Base-by-base conservation (phyloP, 176 grass and related monocot species). In the Aegilops speltoides region DNA sequence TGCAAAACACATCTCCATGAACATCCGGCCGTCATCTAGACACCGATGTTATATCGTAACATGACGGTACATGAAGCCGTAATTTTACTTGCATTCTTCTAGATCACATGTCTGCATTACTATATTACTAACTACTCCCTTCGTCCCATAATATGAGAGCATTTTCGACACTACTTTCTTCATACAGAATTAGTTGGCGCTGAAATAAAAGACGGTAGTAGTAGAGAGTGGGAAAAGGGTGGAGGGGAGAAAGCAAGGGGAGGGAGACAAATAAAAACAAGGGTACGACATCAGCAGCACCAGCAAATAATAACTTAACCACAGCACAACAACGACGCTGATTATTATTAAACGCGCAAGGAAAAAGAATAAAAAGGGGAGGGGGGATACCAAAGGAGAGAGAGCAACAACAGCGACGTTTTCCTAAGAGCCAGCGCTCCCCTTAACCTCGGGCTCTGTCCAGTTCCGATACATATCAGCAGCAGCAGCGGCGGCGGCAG, bases 371-470 rank as follows among this genome's bases (percentile, higher is more conserved):
- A 83, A 80, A 91, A 73, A 87, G 10, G 31, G 73, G 25, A 71
- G 67, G 89, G 73, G 16, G 66, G 82, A 80, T 89, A 88, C 90
- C 93, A 87, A 89, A 88, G 89, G 72, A 82, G 82, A 38, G 83
- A 54, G 82, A 79, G 87, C 41, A 3, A 52, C 48, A 86, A 92
- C 84, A 95, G 88, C 93, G 90, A 93, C 92, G 79, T 92, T 89
- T 89, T 98, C 82, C 80, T 88, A 57, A 25, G 2, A 22, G 16
- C 76, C 40, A 61, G 71, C 41, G 24, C 56, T 28, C 64, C 31
- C 79, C 79, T 75, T 84, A 76, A 73, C 77, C 68, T 16, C 75
- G 88, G 86, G 38, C 84, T 87, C 79, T 82, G 88, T 91, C 88
- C 86, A 91, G 79, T 90, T 92, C 88, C 86, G 79, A 86, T 90